A percentile compares a stretch with the other conserved stretches of the same genome.
Conservation (phyloP, 805 yeast genomes). For the Wickerhamomyces kurtzmanii region DNA sequence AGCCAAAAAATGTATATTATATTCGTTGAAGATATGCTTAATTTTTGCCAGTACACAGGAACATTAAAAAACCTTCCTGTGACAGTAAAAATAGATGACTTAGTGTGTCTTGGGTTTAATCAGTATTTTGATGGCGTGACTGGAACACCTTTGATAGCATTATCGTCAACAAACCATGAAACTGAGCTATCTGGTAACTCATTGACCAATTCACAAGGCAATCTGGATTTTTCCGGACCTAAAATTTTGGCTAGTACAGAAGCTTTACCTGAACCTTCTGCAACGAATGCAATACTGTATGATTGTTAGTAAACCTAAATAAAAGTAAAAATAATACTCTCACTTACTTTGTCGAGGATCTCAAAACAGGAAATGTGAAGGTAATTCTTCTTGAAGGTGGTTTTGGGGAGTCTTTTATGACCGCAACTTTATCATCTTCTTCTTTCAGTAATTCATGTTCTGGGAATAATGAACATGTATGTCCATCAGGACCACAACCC, state of each 20-base stretch:
- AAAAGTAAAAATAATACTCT: conserved; percentile 10
- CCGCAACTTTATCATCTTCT: conserved; percentile 39
- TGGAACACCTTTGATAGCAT: conserved; percentile 60
- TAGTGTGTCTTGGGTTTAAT: background rate
- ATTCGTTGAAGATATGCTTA: too few species aligned
- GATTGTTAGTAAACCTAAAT: too few species aligned
- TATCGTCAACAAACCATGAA: conserved; percentile 75
- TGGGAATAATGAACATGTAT: conserved; percentile 89
- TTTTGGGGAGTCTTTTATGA: conserved; percentile 79
- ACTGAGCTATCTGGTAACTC: conserved; percentile 42
- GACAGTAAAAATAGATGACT: too few species aligned
- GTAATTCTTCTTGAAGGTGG: conserved; percentile 93
- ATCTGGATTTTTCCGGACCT: conserved; percentile 29
- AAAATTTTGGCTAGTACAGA: conserved; percentile 64
- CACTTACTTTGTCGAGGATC: conserved; percentile 32
- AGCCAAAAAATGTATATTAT: too few species aligned
- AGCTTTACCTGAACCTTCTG: conserved; percentile 83
- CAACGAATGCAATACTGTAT: conserved; percentile 63
- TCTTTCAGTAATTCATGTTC: conserved; percentile 63
- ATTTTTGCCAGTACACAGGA: too few species aligned
- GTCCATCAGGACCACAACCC: conserved; percentile 97
- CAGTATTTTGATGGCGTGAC: conserved; percentile 15
- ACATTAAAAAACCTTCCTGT: too few species aligned
- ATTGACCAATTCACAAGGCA: conserved; percentile 76
- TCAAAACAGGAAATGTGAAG: conserved; percentile 70